Evolutionary conservation across 129 eudicot genomes (phyloP).

Genomic region (Flaveria sonorensis): DNA sequence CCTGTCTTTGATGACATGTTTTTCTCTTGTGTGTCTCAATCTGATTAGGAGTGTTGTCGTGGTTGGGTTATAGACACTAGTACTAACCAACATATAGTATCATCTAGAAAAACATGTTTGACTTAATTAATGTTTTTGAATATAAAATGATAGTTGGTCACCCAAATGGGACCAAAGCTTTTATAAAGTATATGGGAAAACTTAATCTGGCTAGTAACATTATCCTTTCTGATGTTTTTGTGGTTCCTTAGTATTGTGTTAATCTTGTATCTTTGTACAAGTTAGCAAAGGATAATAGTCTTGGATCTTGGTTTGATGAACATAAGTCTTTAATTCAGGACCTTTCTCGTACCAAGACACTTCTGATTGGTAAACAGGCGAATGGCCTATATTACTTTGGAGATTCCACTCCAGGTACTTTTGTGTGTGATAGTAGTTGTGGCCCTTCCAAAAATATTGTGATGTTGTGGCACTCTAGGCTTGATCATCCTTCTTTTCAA

Average conservation of each 20-base stretch:
- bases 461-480: neutral
- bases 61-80: neutral
- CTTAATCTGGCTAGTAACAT: too few relatives aligned
- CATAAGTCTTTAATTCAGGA: too few relatives aligned
- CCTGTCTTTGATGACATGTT: neutral
- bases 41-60: too few relatives aligned
- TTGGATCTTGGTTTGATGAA: too few relatives aligned
- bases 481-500: neutral
- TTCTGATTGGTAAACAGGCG: too few relatives aligned
- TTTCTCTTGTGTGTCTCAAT: too few relatives aligned
- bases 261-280: too few relatives aligned
- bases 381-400: too few relatives aligned
- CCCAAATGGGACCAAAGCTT: neutral
- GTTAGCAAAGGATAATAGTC: too few relatives aligned
- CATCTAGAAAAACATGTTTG: neutral
- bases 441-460: neutral
- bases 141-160: neutral
- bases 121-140: neutral
- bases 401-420: neutral
- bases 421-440: neutral
- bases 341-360: too few relatives aligned
- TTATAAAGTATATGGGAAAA: too few relatives aligned
- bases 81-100: neutral
- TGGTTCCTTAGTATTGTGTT: neutral
- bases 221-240: too few relatives aligned